These are phyloP conservation scores for Fraxinus dipetala DNA, from an alignment of 305 asterid species.

Conservation along the genomic window DNA sequence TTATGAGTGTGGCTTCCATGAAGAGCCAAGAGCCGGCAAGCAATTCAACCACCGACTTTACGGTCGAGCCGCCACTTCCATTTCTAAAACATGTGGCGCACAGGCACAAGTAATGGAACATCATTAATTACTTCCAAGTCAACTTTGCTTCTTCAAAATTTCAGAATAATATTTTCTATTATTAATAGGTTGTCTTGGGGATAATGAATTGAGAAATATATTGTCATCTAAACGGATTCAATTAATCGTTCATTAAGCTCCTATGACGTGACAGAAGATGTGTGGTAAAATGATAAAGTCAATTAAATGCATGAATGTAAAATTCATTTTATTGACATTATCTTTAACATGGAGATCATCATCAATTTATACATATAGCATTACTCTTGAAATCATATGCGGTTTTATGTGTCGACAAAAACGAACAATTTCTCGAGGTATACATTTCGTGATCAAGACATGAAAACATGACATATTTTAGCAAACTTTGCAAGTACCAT, in stretches of 20 bases:
- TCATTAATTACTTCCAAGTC: background rate
- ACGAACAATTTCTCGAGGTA: background rate
- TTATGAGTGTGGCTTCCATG: slow-evolving; percentile 3
- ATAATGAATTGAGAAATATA: background rate
- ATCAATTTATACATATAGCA: background rate
- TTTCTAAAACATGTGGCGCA: slow-evolving; percentile 14
- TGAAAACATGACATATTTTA: no score
- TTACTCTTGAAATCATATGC: background rate
- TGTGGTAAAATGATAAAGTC: no score
- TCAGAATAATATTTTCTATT: no score
- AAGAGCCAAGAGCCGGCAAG: slow-evolving; percentile 27
- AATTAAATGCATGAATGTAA: no score
- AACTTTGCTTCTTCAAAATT: background rate
- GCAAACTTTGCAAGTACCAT: background rate
- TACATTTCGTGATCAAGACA: no score
- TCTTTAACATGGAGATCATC: background rate
- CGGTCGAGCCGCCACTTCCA: background rate
- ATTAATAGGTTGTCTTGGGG: background rate
- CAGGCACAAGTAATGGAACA: background rate
- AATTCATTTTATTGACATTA: background rate
- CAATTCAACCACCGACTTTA: background rate
- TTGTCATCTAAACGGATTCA: no score
- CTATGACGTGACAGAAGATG: no score
- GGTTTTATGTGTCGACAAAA: background rate
- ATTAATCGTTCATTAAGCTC: no score